Evolutionary conservation across 2,329 filamentous ascomycete species (phyloP), one percentile per base, ranked within the genome.

Genomic region (Periconia digitata): DNA sequence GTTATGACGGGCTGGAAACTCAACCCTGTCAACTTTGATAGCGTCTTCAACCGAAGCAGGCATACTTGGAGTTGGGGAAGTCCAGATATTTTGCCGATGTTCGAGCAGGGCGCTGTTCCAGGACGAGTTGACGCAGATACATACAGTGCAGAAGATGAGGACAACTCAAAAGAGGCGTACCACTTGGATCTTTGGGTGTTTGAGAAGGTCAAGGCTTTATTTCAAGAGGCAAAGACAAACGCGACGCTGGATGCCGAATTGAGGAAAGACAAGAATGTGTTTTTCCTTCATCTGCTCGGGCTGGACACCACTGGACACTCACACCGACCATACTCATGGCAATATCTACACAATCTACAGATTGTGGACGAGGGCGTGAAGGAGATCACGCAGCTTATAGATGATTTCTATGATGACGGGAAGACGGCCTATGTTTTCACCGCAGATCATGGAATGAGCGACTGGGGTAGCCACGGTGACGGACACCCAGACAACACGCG

Each of bases 21-120:
- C 60, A 99, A 99, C 68, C 94, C 94, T 0, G 94, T 99, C 65
- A 89, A 97, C 67, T 99, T 99, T 65, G 94, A 99, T 75, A 97
- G 92, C 64, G 91, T 99, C 10, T 99, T 99, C 81, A 99, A 99
- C 70, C 85, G 90, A 54, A 97, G 92, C 67, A 81, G 87, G 39
- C 95, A 99, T 74, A 99, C 95, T 7, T 99, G 94, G 94, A 96
- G 92, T 71, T 99, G 94, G 94, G 94, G 94, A 2, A 96, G 92
- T 66, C 94, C 94, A 1, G 94, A 99, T 72, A 99, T 99, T 63
- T 74, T 99, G 57, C 89, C 89, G 46, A 99, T 99, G 94, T 99
- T 99, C 68, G 85, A 95, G 67, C 82, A 91, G 48, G 94, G 94
- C n/a, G 92, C 94, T 20, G 85, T 89, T 8, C 87, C 89, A 0